phyloP scores from a whole-genome alignment of 2,329 filamentous ascomycete species.

The Ophiostoma populinum region DNA sequence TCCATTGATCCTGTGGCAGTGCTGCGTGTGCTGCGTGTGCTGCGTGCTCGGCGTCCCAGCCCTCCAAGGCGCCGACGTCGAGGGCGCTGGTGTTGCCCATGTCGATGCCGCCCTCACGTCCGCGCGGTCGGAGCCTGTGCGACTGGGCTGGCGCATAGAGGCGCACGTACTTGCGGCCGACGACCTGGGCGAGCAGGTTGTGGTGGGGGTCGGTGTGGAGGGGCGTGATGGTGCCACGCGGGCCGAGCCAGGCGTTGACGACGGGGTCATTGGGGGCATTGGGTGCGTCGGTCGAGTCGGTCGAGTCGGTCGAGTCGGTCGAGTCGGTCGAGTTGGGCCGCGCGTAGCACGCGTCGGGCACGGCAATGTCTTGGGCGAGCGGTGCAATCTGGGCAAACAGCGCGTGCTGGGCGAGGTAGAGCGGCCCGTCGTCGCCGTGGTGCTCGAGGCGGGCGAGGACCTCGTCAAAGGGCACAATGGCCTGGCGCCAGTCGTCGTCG shows the following conservation, averaged over 20 bases:
- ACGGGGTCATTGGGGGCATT: not conserved
- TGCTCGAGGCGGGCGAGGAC: constrained; percentile 33
- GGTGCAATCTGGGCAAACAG: constrained; percentile 68
- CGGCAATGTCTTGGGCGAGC: constrained; percentile 55
- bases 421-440: constrained; percentile 23
- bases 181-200: constrained; percentile 78
- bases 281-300: constrained; percentile 11
- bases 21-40: constrained; percentile 10
- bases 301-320: constrained; percentile 24
- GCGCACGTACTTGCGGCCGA: constrained; percentile 81
- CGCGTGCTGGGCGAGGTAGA: constrained; percentile 85
- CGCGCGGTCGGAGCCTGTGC: constrained; percentile 38
- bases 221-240: constrained; percentile 72
- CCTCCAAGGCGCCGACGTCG: constrained; percentile 56
- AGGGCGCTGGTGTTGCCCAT: constrained; percentile 82
- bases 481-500: constrained; percentile 69
- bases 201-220: constrained; percentile 90
- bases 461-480: constrained; percentile 54
- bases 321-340: constrained; percentile 24
- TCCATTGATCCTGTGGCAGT: constrained; percentile 24
- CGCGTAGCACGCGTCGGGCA: constrained; percentile 76
- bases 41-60: constrained; percentile 27
- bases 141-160: constrained; percentile 58
- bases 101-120: constrained; percentile 53
- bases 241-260: constrained; percentile 66